Base-by-base conservation (phyloP, 306 rosid genomes). In the Vigna trinervia region DNA sequence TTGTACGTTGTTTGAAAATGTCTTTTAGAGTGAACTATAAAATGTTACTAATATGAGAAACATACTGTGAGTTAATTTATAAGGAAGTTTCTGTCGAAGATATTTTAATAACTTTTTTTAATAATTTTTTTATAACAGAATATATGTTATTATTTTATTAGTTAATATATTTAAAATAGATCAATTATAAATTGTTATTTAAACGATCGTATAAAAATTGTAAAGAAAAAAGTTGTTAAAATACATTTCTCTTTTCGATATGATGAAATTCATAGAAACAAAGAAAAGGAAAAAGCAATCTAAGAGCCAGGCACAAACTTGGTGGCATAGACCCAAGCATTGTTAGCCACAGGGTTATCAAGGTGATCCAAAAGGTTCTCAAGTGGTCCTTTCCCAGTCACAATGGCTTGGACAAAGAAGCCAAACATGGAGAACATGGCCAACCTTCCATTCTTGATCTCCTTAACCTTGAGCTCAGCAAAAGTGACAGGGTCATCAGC, bases 381-480 rank as follows among this genome's bases (percentile, higher is more conserved):
- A 66, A 93, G 79, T 0, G 96, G 98, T 0, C 97, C 98, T 73
- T 93, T 91, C 4, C 97, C 98, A 1, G 98, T 93, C 46, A 93
- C 92, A 75, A 93, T 93, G 84, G 98, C 98, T 72, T 93, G 98
- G 26, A 93, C 98, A 80, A 91, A 93, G 96, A 93, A 93, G 6
- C 97, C 96, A 66, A 93, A 93, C 97, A 89, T 93, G 22, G 98
- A 87, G 83, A 93, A 93, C 98, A 93, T 93, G 56, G 98, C 98
- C 30, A 91, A 78, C 56, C 97, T 76, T 8, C 97, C 94, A 34
- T 91, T 94, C 91, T 94, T 94, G 71, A 93, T 86, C 63, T 93
- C 98, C 87, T 93, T 93, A 5, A 91, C 96, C 81, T 93, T 93
- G 15, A 93, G 97, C 84, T 91, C 98, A 17, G 96, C 91, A 26